These are phyloP conservation scores for Allantophomopsis lycopodina DNA, from an alignment of 2,329 filamentous ascomycete genomes.

Conservation along the genomic window DNA sequence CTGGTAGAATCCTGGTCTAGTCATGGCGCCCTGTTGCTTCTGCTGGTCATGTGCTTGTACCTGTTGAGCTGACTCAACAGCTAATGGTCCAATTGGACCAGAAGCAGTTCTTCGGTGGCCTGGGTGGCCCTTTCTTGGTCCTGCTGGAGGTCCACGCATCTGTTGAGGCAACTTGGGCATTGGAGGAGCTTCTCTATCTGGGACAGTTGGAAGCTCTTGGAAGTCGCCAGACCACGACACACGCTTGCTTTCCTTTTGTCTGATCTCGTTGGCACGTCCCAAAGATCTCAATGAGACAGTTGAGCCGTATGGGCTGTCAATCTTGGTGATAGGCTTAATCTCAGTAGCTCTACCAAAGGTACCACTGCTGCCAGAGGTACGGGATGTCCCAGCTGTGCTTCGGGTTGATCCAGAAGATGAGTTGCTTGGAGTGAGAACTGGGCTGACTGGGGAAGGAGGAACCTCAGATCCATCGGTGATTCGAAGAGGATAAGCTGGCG, in stretches of 20 bases:
- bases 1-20: too few relatives aligned
- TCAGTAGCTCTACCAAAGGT: slow-evolving; percentile 1
- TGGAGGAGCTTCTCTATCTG: slow-evolving; percentile 6
- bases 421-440: too few relatives aligned
- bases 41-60: too few relatives aligned
- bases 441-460: neutral
- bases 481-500: neutral
- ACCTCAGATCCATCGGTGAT: neutral
- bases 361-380: slow-evolving; percentile 6
- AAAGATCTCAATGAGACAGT: slow-evolving; percentile 42
- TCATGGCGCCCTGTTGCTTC: too few relatives aligned
- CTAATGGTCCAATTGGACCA: too few relatives aligned
- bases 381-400: slow-evolving; percentile 11
- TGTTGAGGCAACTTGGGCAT: neutral
- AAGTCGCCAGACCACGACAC: neutral
- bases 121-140: too few relatives aligned
- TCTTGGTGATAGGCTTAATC: slow-evolving; percentile 33
- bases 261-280: too few relatives aligned
- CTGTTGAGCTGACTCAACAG: too few relatives aligned
- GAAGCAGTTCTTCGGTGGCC: too few relatives aligned
- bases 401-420: neutral
- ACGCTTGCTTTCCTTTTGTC: too few relatives aligned
- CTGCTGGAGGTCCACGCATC: too few relatives aligned
- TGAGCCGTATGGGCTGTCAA: slow-evolving; percentile 49
- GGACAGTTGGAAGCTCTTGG: slow-evolving; percentile 1